A percentile compares a stretch with the other conserved stretches of the same genome.
Conservation (phyloP, 805 yeast species). For the Suhomyces vadensis region DNA sequence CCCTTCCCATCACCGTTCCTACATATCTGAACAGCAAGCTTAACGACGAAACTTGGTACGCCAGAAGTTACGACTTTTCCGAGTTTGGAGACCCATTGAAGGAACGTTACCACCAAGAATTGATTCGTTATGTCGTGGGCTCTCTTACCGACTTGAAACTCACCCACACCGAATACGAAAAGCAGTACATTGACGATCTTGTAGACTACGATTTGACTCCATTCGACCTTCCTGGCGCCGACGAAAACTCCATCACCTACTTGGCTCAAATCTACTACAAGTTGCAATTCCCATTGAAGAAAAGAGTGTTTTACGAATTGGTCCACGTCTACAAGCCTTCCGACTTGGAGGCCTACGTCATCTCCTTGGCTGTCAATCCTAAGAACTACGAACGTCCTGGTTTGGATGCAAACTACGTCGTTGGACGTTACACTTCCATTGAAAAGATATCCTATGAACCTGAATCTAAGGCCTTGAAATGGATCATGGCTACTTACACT, state of each 20-base stretch:
- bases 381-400: constrained; percentile 16
- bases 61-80: constrained; percentile 15
- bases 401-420: constrained; percentile 20
- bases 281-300: constrained; percentile 38
- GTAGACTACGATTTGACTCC: constrained; percentile 25
- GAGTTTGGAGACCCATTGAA: constrained; percentile 14
- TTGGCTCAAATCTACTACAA: constrained; percentile 33
- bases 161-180: constrained; percentile 40
- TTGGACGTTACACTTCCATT: constrained; percentile 38
- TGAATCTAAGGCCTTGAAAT: constrained; percentile 21
- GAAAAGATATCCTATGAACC: constrained; percentile 30
- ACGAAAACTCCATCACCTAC: constrained; percentile 24
- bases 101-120: constrained; percentile 12
- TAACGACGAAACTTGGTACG: constrained; percentile 16
- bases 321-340: constrained; percentile 26
- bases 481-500: constrained; percentile 44
- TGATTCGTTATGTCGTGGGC: constrained; percentile 13
- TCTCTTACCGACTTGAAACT: constrained; percentile 15
- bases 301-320: constrained; percentile 38
- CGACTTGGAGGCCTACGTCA: constrained; percentile 26
- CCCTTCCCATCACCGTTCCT: constrained; percentile 14
- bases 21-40: constrained; percentile 12
- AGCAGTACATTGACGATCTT: constrained; percentile 36
- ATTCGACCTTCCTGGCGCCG: constrained; percentile 14
- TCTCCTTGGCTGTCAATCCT: constrained; percentile 37